Percentiles rank a stretch among this genome's conserved stretches.
Conservation (phyloP, 192 early-diverging fungal genomes). For the Entomortierella parvispora region DNA sequence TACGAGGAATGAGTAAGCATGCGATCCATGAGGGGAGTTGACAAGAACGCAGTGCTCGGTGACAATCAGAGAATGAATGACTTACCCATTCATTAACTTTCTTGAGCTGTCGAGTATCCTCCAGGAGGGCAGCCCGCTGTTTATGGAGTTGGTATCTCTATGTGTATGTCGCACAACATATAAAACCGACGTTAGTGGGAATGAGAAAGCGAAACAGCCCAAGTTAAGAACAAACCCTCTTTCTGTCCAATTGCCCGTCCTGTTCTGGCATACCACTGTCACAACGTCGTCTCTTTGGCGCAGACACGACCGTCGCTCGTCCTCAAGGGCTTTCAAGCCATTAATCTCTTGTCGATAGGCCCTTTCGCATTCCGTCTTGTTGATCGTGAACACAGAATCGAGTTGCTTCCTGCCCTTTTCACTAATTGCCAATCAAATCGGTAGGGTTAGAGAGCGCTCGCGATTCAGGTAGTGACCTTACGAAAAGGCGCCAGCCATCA, state of each 20-base stretch:
- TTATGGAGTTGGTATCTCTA: constrained; percentile 33
- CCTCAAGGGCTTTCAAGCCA: constrained; percentile 30
- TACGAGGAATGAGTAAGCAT: background rate
- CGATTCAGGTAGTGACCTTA: background rate
- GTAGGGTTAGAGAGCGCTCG: no score
- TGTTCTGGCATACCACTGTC: constrained; percentile 17
- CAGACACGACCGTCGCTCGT: constrained; percentile 35
- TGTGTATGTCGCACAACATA: background rate
- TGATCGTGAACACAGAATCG: constrained; percentile 37
- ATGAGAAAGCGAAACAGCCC: background rate
- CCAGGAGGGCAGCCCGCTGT: constrained; percentile 19
- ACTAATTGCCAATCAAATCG: background rate
- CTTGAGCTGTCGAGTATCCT: constrained; percentile 46
- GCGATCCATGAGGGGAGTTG: background rate
- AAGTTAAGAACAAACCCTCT: background rate
- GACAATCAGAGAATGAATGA: background rate
- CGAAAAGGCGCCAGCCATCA: no score
- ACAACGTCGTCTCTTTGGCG: constrained; percentile 42
- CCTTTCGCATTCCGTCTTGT: constrained; percentile 25
- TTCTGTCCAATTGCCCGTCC: background rate
- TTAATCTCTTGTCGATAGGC: constrained; percentile 22
- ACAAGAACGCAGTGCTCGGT: background rate
- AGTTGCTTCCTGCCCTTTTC: constrained; percentile 35
- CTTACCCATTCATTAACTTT: constrained; percentile 40
- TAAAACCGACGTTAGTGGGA: background rate